These are phyloP conservation scores for Clavariopsis aquatica DNA, from an alignment of 495 filamentous ascomycete species.

Conservation along the genomic window DNA sequence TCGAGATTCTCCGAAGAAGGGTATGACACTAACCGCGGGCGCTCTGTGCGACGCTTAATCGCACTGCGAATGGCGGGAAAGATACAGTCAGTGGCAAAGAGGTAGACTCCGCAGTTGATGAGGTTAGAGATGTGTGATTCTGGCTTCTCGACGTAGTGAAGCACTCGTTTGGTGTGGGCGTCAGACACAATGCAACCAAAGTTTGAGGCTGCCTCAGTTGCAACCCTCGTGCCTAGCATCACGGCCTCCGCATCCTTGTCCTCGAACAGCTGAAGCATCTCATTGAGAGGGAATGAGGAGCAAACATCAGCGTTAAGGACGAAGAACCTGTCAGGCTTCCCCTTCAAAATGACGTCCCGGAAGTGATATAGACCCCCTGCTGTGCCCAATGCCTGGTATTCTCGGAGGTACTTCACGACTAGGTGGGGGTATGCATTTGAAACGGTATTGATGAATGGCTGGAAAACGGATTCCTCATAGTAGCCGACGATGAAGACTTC, in stretches of 20 bases:
- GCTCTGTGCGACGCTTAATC: constrained; percentile 92
- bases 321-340: constrained; percentile 89
- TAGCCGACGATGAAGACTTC: constrained; percentile 98
- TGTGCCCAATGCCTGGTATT: constrained; percentile 96
- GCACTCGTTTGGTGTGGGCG: constrained; percentile 88
- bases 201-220: constrained; percentile 88
- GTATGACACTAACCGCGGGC: constrained; percentile 88
- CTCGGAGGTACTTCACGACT: constrained; percentile 90
- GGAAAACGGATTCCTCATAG: constrained; percentile 96
- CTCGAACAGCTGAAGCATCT: constrained; percentile 92
- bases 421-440: constrained; percentile 82
- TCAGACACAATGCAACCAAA: constrained; percentile 99
- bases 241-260: constrained; percentile 97
- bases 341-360: constrained; percentile 97
- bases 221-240: constrained; percentile 89
- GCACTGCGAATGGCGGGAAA: constrained; percentile 94
- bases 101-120: constrained; percentile 99
- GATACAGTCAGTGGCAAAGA: constrained; percentile 92
- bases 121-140: constrained; percentile 97
- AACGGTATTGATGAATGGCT: constrained; percentile 94
- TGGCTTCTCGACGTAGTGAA: constrained; percentile 99
- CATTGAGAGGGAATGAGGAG: constrained; percentile 94
- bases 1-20: constrained; percentile 93
- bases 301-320: constrained; percentile 98
- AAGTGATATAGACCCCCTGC: constrained; percentile 98